phyloP scores from a whole-genome alignment of 106 monocot species.

The Acanthochlamys bracteata region DNA sequence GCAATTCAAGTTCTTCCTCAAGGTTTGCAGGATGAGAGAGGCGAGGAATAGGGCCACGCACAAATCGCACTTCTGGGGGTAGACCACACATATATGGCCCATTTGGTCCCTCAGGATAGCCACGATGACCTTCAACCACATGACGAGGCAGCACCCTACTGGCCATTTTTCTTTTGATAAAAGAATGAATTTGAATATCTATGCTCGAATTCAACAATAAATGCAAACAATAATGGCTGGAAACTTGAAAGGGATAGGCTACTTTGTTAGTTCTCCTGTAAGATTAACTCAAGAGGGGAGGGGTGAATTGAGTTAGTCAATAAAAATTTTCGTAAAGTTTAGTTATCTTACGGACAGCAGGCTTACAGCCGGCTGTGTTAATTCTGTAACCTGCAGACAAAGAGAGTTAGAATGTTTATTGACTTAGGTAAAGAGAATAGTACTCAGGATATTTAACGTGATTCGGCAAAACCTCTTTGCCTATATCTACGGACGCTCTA shows the following conservation, averaged over 20 bases:
- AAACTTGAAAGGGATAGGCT: background rate
- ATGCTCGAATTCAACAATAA: background rate
- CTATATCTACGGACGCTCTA: no score
- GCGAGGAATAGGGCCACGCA: constrained; percentile 22
- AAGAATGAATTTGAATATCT: background rate
- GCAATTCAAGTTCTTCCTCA: constrained; percentile 46
- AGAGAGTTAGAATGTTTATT: no score
- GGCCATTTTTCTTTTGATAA: constrained; percentile 19
- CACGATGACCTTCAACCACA: constrained; percentile 24
- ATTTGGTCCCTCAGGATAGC: constrained; percentile 26
- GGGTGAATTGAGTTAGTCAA: no score
- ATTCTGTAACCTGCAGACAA: no score
- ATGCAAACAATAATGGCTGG: background rate
- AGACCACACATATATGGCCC: constrained; percentile 28
- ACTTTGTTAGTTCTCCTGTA: no score
- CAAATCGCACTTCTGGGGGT: constrained; percentile 29
- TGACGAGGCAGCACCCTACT: constrained; percentile 37
- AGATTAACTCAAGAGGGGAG: no score
- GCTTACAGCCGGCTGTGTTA: no score
- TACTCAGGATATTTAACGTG: no score
- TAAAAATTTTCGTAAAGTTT: no score
- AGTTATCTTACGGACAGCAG: no score
- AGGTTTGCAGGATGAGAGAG: constrained; percentile 25
- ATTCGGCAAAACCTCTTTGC: no score
- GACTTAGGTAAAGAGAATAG: no score